Evolutionary conservation across 2,329 filamentous ascomycete species (phyloP), one percentile per base, ranked within the genome.

Genomic region (Sphaerostilbella broomeana): DNA sequence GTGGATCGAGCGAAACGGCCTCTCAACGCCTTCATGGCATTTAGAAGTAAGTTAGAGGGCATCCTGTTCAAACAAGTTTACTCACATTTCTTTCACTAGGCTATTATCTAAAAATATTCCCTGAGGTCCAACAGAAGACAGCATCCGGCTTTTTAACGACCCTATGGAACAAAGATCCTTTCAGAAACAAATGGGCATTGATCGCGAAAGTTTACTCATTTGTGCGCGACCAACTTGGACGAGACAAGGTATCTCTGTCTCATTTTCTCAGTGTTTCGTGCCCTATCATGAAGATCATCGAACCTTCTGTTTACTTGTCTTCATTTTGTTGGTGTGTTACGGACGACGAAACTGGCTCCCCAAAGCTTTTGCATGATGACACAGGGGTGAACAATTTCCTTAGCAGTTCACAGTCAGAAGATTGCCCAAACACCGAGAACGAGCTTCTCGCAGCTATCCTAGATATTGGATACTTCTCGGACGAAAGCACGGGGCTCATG

Each of bases 131-230:
- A 25, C 74, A 77, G 58, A 75, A 75, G 58, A 60, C 62, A 27
- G 69, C 71, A 38, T 77, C 73, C 27, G 65, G 63, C 11, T 60
- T 68, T 45, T 54, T 77, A 43, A 67, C 61, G 16, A 52, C 55
- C 20, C 59, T 75, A 44, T 77, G 73, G 73, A 55, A 63, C 34
- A 56, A 60, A 24, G 72, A 77, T 46, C 61, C 60, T 32, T 68
- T 67, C 58, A 65, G 71, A 49, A 61, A 64, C 43, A 66, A 72
- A 47, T 76, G 72, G 71, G 62, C 62, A 33, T 57, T 77, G 43
- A 55, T 76, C 42, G 68, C 71, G 33, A 73, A 73, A 51, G 69
- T 72, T 13, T 77, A 73, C 61, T 76, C 72, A 21, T 63, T 66
- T 44, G 61, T 74, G 33, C 67, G 72, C 33, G 72, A 75, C 48